A percentile compares a stretch with the other conserved stretches of the same genome.
Conservation (phyloP, 208 protist genomes). For the Vickermania ingenoplastis region DNA sequence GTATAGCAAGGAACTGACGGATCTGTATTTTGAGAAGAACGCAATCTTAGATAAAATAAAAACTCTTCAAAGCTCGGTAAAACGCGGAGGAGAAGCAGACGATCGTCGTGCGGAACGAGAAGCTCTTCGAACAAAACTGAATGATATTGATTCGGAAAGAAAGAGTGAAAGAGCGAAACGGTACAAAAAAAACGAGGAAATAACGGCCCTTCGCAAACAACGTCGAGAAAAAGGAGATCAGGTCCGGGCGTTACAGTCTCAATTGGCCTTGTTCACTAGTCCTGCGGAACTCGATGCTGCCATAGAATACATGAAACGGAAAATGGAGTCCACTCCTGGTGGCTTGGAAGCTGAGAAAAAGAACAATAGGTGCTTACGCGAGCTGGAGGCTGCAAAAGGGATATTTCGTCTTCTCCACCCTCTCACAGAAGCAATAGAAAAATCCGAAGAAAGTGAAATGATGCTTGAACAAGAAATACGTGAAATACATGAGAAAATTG, state of each 20-base stretch:
- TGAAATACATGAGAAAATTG: slow-evolving; percentile 68
- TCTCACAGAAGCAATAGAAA: slow-evolving; percentile 44
- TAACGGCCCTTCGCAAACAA: slow-evolving; percentile 41
- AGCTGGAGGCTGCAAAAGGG: slow-evolving; percentile 63
- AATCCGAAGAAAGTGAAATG: slow-evolving; percentile 51
- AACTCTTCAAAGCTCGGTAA: slow-evolving; percentile 36
- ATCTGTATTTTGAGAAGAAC: slow-evolving; percentile 33
- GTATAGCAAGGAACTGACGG: slow-evolving; percentile 28
- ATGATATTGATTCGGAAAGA: slow-evolving; percentile 39
- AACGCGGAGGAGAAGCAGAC: slow-evolving; percentile 20
- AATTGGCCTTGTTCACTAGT: slow-evolving; percentile 55
- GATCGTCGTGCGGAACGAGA: slow-evolving; percentile 26
- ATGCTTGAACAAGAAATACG: slow-evolving; percentile 62
- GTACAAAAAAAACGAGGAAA: slow-evolving; percentile 45
- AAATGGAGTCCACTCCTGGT: slow-evolving; percentile 75
- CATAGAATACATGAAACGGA: slow-evolving; percentile 48
- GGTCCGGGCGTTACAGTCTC: slow-evolving; percentile 33
- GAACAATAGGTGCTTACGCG: slow-evolving; percentile 31
- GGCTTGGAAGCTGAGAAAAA: slow-evolving; percentile 46
- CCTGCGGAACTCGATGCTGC: slow-evolving; percentile 63
- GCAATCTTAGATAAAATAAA: slow-evolving; percentile 46
- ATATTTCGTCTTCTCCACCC: slow-evolving; percentile 59
- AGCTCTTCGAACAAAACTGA: slow-evolving; percentile 28
- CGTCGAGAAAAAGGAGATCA: slow-evolving; percentile 33
- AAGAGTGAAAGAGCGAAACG: slow-evolving; percentile 41